Percentiles rank a stretch among this genome's conserved stretches.
Conservation (phyloP, 73 alveolate species). For the Paramecium pentaurelia region DNA sequence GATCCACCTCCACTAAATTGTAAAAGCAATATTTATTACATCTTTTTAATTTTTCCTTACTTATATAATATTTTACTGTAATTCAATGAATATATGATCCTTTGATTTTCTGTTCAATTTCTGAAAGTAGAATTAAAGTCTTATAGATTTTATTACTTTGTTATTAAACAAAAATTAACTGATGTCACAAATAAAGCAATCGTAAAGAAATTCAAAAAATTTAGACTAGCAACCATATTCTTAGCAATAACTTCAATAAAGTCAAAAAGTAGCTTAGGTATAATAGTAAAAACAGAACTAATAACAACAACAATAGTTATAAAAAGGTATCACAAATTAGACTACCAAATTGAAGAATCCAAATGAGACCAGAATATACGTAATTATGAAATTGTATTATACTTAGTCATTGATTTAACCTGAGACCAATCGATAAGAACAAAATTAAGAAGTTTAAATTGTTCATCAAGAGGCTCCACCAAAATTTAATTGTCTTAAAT, state of each 20-base stretch:
- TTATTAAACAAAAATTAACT: not conserved
- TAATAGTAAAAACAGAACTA: not conserved
- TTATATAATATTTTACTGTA: not conserved
- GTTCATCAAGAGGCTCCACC: not conserved
- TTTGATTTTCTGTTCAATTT: not conserved
- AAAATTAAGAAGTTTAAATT: not conserved
- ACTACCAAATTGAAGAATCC: not conserved
- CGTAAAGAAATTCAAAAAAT: not conserved
- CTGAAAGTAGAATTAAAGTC: not conserved
- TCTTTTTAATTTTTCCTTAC: no score
- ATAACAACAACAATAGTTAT: not conserved
- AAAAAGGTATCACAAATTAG: not conserved
- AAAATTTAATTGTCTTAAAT: not conserved
- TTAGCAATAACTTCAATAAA: not conserved
- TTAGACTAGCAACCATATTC: not conserved
- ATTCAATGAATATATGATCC: not conserved
- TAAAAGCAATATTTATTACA: no score
- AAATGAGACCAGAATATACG: not conserved
- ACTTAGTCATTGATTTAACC: not conserved
- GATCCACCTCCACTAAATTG: no score
- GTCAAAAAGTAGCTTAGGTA: not conserved
- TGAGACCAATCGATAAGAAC: not conserved
- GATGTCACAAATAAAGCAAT: not conserved
- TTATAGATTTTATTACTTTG: not conserved
- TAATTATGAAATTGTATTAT: not conserved